Evolutionary conservation across 768 basidiomycete genomes (phyloP).

Genomic region (Kwoniella dejecticola): DNA sequence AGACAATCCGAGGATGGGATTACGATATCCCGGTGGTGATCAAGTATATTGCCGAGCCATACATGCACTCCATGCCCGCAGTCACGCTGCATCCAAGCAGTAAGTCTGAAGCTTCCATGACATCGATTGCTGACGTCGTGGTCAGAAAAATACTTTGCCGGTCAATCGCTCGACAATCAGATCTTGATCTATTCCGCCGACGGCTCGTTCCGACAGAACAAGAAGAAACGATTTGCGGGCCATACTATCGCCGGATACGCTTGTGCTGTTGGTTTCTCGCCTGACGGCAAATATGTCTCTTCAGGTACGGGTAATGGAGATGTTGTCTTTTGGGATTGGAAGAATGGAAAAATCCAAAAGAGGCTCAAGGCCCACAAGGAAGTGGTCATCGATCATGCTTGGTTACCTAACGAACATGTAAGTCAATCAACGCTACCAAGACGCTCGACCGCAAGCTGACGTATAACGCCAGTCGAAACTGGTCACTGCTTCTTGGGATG

Average conservation of each 20-base stretch:
- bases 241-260: conserved; percentile 97
- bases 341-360: conserved; percentile 93
- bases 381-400: conserved; percentile 97
- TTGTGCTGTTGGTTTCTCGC: conserved; percentile 94
- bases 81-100: conserved; percentile 93
- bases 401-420: conserved; percentile 96
- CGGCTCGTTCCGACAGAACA: conserved; percentile 89
- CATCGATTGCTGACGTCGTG: too few relatives aligned
- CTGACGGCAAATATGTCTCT: conserved; percentile 97
- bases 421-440: conserved; percentile 56
- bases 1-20: conserved; percentile 98
- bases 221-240: conserved; percentile 97
- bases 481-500: conserved; percentile 96
- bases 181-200: conserved; percentile 96
- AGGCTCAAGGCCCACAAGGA: conserved; percentile 85
- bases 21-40: conserved; percentile 99
- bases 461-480: conserved; percentile 76
- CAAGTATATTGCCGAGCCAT: conserved; percentile 98
- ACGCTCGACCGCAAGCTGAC: background rate
- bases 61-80: conserved; percentile 99
- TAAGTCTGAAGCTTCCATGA: conserved; percentile 61
- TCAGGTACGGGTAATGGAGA: conserved; percentile 94
- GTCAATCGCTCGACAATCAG: conserved; percentile 97
- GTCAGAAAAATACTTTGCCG: conserved; percentile 96
- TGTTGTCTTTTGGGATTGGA: conserved; percentile 99